Percentiles rank a stretch among this genome's conserved stretches.
These are phyloP conservation scores for Phycomyces blakesleeanus DNA, from an alignment of 192 early-diverging fungal genomes.

Conservation along the genomic window DNA sequence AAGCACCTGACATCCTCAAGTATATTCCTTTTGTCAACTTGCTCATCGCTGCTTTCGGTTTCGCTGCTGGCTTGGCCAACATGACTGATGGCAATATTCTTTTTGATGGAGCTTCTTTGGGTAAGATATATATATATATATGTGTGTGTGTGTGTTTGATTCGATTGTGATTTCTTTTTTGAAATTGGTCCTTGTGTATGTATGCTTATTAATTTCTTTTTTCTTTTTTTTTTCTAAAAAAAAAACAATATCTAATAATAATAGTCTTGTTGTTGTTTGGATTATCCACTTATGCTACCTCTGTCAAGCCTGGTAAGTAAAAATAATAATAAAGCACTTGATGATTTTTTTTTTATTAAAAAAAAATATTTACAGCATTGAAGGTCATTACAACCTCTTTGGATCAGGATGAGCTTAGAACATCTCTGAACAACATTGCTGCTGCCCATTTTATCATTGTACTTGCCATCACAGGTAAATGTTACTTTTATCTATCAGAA, in stretches of 20 bases:
- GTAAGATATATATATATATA: background rate
- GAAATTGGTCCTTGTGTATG: too few species aligned
- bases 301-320: constrained; percentile 15
- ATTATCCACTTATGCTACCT: constrained; percentile 12
- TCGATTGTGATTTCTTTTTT: too few species aligned
- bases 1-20: constrained; percentile 20
- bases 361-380: constrained; percentile 7
- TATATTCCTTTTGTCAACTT: constrained; percentile 24
- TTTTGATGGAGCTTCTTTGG: constrained; percentile 28
- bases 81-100: constrained; percentile 25
- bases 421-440: constrained; percentile 23
- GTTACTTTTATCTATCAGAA: background rate
- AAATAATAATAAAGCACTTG: background rate
- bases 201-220: too few species aligned
- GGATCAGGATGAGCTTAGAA: constrained; percentile 11
- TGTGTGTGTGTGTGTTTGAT: background rate
- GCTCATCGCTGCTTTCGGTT: constrained; percentile 18
- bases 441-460: constrained; percentile 29
- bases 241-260: too few species aligned
- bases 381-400: constrained; percentile 7
- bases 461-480: constrained; percentile 24
- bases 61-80: constrained; percentile 19
- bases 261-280: constrained; percentile 19
- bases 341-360: background rate
- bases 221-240: too few species aligned